Base-by-base conservation (phyloP, 83 land plant species). In the Larix sibirica region DNA sequence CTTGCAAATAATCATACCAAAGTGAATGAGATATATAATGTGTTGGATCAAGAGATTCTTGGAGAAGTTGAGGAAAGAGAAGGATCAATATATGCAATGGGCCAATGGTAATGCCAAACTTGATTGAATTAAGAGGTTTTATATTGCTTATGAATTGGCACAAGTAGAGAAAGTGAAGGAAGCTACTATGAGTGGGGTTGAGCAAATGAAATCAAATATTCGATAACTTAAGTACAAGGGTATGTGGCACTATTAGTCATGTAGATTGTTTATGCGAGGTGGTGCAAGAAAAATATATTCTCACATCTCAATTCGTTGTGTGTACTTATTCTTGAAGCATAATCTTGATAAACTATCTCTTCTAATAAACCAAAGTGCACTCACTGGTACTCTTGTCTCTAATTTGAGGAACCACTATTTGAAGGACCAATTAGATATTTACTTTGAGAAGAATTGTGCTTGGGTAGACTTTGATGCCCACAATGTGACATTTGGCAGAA, bases 1-100 rank as follows among this genome's bases (percentile, higher is more conserved):
- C 94, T 98, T 73, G 96, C 93, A 85, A 98, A 96, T 93, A 98
- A 98, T 83, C 96, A 98, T 81, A 91, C 88, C 23, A 98, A 98
- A 80, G 98, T 98, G 26, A 97, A 92, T 84, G 99, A 98, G 84
- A 98, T 98, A 38, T 93, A 96, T 84, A 92, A 96, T 78, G 93
- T 96, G 60, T 95, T 98, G 80, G 94, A 88, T 75, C 95, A 96
- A 74, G 99, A 98, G 74, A 98, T 98, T 82, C 90, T 79, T 96
- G 33, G 99, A 96, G 84, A 98, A 98, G 87, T 87, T 98, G 40
- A 87, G 98, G 28, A 96, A 93, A 77, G 99, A 98, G 69, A 75
- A 87, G 64, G 89, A 82, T 63, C 99, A 96, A 74, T 96, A 96
- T 84, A 95, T 95, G 95, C 95, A 96, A 83, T 98, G 99, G 99